A percentile compares a stretch with the other conserved stretches of the same genome.
These are phyloP conservation scores for Populus nigra DNA, from an alignment of 345 rosid genomes.

Conservation along the genomic window DNA sequence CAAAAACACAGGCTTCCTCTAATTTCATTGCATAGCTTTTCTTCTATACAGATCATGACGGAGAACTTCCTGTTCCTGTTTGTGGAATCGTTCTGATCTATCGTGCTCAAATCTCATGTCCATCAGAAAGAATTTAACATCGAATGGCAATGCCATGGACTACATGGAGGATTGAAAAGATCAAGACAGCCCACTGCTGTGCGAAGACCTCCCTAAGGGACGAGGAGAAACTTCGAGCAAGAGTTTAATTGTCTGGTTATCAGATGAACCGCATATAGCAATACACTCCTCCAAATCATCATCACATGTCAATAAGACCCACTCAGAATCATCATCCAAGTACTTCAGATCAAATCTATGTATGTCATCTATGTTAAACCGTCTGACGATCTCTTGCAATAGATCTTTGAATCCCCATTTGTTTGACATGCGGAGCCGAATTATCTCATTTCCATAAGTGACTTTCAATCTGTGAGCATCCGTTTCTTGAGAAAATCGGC, in stretches of 20 bases:
- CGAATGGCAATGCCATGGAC: background rate
- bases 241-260: constrained; percentile 57
- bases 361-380: constrained; percentile 62
- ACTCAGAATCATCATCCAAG: constrained; percentile 90
- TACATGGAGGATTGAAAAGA: background rate
- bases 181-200: constrained; percentile 33
- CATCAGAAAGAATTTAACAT: background rate
- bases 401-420: constrained; percentile 50
- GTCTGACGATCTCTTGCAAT: constrained; percentile 59
- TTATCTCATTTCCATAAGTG: constrained; percentile 57
- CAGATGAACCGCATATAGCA: constrained; percentile 52
- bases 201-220: constrained; percentile 36
- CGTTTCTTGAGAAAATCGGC: constrained; percentile 36
- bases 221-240: constrained; percentile 56
- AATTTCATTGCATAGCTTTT: background rate
- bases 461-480: constrained; percentile 64
- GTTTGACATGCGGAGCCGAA: constrained; percentile 57
- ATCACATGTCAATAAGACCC: constrained; percentile 86
- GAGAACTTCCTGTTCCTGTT: background rate
- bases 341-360: constrained; percentile 66
- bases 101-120: background rate
- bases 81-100: background rate
- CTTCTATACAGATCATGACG: background rate
- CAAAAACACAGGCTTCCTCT: background rate
- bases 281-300: constrained; percentile 87